Base-by-base conservation (phyloP, 768 basidiomycete genomes). In the Neoboletus subvelutipes region DNA sequence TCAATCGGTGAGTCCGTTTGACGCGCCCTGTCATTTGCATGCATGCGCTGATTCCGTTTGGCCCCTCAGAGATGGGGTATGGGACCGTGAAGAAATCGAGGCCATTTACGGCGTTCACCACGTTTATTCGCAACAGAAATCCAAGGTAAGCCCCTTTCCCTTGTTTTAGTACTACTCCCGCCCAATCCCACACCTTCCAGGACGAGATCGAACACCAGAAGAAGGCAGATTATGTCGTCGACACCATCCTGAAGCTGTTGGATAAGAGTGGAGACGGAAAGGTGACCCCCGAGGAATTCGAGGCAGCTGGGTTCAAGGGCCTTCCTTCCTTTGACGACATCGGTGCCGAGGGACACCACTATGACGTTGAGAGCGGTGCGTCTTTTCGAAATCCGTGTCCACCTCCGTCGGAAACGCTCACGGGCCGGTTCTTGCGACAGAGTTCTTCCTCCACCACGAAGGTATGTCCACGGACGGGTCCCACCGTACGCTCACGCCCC, bases 381-480 rank as follows among this genome's bases (percentile, higher is more conserved):
- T 75, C 17, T 28, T n/a, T 15, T 51, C 34, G 10, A 31, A 24
- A 31, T 45, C 20, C 2, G 7, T 42, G 1, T 42, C 13, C 18
- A 31, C 28, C 11, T 5, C 15, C 20, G 40, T 51, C 28, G 40
- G 29, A 40, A 18, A 17, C 42, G 37, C 52, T 63, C 36, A 64
- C 52, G 22, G 24, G 5, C 2, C 3, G 24, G 3, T 1, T 20
- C n/a, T 28, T 37, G 34, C 43, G 5, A 22, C 52, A 90, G 91
- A 96, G 73, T 95, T 95, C 77, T 95, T 94, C 82, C 79, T 95
- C 47, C 95, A 98, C 67, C 97, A 99, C 74, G 97, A 99, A 84
- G 95, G 94, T 88, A 57, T 66, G 75, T 62, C 37, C 13, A 18
- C n/a, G 39, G 20, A 7, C 13, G 20, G 0, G 24, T 36, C 12